These are phyloP conservation scores for Lactarius tabidus DNA, from an alignment of 768 basidiomycete genomes.

Conservation along the genomic window DNA sequence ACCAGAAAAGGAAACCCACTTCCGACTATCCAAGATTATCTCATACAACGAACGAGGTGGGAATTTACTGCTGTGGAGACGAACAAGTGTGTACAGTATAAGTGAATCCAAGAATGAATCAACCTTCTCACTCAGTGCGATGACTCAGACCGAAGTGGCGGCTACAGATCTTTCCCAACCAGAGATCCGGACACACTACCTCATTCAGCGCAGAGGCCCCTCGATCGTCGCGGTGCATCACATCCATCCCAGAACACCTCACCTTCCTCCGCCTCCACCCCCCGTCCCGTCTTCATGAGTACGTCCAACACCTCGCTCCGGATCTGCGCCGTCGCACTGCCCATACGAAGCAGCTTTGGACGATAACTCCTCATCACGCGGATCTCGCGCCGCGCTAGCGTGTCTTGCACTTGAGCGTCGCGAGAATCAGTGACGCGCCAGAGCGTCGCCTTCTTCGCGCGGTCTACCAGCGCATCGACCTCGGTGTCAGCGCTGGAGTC, in stretches of 20 bases:
- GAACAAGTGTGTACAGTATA: too few relatives aligned
- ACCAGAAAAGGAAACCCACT: too few relatives aligned
- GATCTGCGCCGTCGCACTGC: neutral
- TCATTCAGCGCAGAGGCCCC: too few relatives aligned
- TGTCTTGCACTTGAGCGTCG: neutral
- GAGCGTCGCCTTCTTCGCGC: neutral
- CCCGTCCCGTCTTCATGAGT: neutral
- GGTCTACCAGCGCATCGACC: neutral
- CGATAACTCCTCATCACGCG: slow-evolving; percentile 10
- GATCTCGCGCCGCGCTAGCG: slow-evolving; percentile 4
- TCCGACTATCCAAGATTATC: too few relatives aligned
- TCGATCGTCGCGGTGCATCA: too few relatives aligned
- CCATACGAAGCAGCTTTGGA: neutral
- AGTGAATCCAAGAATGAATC: too few relatives aligned
- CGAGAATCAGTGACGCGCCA: neutral
- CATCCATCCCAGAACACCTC: slow-evolving; percentile 13
- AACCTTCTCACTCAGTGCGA: too few relatives aligned
- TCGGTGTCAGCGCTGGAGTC: neutral
- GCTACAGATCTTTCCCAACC: too few relatives aligned
- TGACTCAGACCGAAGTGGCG: too few relatives aligned
- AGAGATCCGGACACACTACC: too few relatives aligned
- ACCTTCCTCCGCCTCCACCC: neutral
- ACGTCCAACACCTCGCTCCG: neutral
- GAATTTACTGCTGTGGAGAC: too few relatives aligned
- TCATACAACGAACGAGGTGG: too few relatives aligned